Percentiles rank a stretch among this genome's conserved stretches.
These are phyloP conservation scores for Colletotrichum tropicicola DNA, from an alignment of 2,329 filamentous ascomycete species.

Conservation along the genomic window DNA sequence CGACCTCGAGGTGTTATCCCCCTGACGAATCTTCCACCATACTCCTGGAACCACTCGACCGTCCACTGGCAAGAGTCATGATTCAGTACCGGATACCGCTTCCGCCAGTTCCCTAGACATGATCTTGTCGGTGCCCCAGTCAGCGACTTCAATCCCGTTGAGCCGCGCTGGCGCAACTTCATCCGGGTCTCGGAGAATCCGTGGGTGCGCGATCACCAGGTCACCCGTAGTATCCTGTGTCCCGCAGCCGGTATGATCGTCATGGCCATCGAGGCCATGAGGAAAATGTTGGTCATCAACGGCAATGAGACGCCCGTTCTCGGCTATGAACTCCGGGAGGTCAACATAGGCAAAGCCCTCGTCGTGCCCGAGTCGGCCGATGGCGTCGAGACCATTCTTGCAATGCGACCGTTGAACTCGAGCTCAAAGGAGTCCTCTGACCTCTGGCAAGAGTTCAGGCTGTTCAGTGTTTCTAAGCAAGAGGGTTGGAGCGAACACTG, in stretches of 20 bases:
- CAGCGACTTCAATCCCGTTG: too few relatives aligned
- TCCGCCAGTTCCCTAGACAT: neutral
- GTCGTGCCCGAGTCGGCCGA: too few relatives aligned
- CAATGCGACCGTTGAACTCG: too few relatives aligned
- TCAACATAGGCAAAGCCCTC: conserved; percentile 8
- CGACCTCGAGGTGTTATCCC: neutral
- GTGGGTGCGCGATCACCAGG: conserved; percentile 34
- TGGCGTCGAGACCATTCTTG: too few relatives aligned
- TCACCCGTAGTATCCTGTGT: conserved; percentile 34
- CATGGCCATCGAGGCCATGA: conserved; percentile 40
- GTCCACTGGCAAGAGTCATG: neutral
- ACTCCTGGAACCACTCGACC: conserved; percentile 18
- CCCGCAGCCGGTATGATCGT: conserved; percentile 39
- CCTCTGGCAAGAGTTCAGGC: too few relatives aligned
- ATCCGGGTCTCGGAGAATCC: conserved; percentile 34
- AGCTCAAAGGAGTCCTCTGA: too few relatives aligned
- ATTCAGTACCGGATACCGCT: neutral
- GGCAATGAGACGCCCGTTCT: conserved; percentile 23
- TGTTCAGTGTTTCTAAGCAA: too few relatives aligned
- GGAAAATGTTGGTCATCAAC: conserved; percentile 30
- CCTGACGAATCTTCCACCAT: conserved; percentile 16
- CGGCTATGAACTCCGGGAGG: conserved; percentile 15
- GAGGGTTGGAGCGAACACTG: too few relatives aligned
- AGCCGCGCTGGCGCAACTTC: neutral
- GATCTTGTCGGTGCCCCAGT: conserved; percentile 1